Percentiles rank a stretch among this genome's conserved stretches.
Conservation (phyloP, 2,329 filamentous ascomycete species). For the Cytospora leucostoma region DNA sequence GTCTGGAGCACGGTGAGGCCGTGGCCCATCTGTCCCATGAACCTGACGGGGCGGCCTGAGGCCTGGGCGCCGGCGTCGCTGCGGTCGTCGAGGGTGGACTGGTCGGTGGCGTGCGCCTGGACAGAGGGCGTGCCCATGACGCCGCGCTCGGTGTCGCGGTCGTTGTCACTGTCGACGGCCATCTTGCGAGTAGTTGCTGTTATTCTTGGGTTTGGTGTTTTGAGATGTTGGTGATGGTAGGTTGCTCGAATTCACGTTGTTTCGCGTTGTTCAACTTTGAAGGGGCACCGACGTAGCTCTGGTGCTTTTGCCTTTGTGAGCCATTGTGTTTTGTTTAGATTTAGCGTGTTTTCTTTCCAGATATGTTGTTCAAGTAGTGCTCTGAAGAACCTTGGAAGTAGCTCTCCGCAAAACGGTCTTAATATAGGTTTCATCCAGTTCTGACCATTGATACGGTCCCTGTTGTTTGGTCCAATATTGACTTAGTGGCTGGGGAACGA, state of each 20-base stretch:
- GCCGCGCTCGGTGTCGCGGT: slow-evolving; percentile 6
- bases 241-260: background rate
- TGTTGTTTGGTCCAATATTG: too few relatives aligned
- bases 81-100: background rate
- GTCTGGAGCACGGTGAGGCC: slow-evolving; percentile 28
- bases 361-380: too few relatives aligned
- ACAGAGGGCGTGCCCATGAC: background rate
- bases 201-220: background rate
- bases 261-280: too few relatives aligned
- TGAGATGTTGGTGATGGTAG: background rate
- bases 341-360: too few relatives aligned
- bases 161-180: slow-evolving; percentile 11
- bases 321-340: too few relatives aligned
- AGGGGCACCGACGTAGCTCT: too few relatives aligned
- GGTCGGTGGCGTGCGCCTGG: background rate
- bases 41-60: slow-evolving; percentile 15
- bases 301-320: too few relatives aligned
- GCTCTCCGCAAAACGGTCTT: too few relatives aligned
- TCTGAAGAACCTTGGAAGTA: too few relatives aligned
- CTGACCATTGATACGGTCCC: too few relatives aligned
- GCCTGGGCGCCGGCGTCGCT: background rate
- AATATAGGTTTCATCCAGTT: too few relatives aligned
- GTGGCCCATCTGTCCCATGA: slow-evolving; percentile 27
- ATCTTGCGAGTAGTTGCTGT: background rate
- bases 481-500: too few relatives aligned